Evolutionary conservation across 306 rosid genomes (phyloP).

Genomic region (Vicia villosa): DNA sequence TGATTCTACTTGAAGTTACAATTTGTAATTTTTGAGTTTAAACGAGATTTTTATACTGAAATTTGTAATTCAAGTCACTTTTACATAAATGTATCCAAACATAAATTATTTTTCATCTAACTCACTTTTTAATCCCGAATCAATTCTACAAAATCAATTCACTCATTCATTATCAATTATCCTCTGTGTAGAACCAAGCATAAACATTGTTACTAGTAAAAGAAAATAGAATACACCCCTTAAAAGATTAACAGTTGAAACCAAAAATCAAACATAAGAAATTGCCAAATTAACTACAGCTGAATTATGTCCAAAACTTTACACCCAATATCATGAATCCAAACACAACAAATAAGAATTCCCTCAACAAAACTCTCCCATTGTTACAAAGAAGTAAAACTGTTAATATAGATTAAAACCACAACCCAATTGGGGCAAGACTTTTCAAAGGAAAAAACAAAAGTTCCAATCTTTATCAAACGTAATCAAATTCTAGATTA

Average conservation of each 20-base stretch:
- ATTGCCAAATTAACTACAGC: background rate
- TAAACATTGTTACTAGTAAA: background rate
- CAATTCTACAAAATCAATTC: no score
- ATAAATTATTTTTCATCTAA: no score
- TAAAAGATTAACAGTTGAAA: background rate
- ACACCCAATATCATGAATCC: background rate
- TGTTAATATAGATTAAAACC: conserved; percentile 5
- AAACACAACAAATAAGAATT: background rate
- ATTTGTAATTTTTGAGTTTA: no score
- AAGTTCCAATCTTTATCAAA: conserved; percentile 22
- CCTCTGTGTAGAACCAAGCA: no score
- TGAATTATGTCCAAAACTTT: background rate
- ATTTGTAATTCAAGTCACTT: no score
- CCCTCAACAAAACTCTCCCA: background rate
- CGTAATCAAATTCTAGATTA: background rate
- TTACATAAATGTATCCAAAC: no score
- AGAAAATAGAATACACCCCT: background rate
- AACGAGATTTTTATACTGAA: no score
- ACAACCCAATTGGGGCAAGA: background rate
- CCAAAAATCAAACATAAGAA: background rate
- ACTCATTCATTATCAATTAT: no score
- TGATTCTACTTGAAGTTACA: no score
- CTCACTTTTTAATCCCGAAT: no score
- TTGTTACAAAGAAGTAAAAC: background rate
- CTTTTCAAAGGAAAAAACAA: conserved; percentile 5